Percentiles rank a stretch among this genome's conserved stretches.
phyloP scores from a whole-genome alignment of 345 rosid species.

The Salix koriyanagi region DNA sequence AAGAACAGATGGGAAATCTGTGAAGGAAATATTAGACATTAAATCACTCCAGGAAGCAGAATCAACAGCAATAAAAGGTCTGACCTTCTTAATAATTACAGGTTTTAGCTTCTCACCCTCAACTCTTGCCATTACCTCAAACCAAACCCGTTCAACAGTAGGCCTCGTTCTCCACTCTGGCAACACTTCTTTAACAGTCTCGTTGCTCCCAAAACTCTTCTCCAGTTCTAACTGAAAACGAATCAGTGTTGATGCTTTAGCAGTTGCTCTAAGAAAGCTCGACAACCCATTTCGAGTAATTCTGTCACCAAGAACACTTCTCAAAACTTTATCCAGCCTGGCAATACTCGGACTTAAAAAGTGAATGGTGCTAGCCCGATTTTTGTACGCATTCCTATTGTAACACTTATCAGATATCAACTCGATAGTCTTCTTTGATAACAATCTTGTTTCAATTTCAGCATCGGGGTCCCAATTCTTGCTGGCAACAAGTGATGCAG shows the following conservation, averaged over 20 bases:
- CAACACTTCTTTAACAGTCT: conserved; percentile 25
- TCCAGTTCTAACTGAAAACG: conserved; percentile 61
- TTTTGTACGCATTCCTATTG: conserved; percentile 20
- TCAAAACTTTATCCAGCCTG: conserved; percentile 40
- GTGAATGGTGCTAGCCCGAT: conserved; percentile 30
- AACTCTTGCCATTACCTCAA: conserved; percentile 51
- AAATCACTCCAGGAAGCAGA: conserved; percentile 65
- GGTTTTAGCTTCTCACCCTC: conserved; percentile 56
- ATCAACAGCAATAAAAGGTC: conserved; percentile 55
- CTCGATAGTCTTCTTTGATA: conserved; percentile 41
- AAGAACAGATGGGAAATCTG: conserved; percentile 65
- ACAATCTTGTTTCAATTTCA: conserved; percentile 36
- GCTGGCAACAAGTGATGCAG: conserved; percentile 56
- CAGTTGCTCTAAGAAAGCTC: conserved; percentile 40
- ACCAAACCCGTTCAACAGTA: conserved; percentile 54
- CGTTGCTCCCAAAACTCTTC: conserved; percentile 38
- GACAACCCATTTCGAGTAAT: conserved; percentile 13
- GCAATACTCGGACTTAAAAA: conserved; percentile 40
- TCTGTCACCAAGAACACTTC: conserved; percentile 34
- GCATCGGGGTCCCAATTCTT: conserved; percentile 38
- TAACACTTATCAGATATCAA: conserved; percentile 67
- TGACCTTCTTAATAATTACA: conserved; percentile 42
- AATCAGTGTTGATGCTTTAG: conserved; percentile 42
- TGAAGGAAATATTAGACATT: conserved; percentile 66
- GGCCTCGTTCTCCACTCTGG: conserved; percentile 70